Evolutionary conservation across 768 basidiomycete species (phyloP), one percentile per base, ranked within the genome.

Genomic region (Gloeostereum incarnatum): DNA sequence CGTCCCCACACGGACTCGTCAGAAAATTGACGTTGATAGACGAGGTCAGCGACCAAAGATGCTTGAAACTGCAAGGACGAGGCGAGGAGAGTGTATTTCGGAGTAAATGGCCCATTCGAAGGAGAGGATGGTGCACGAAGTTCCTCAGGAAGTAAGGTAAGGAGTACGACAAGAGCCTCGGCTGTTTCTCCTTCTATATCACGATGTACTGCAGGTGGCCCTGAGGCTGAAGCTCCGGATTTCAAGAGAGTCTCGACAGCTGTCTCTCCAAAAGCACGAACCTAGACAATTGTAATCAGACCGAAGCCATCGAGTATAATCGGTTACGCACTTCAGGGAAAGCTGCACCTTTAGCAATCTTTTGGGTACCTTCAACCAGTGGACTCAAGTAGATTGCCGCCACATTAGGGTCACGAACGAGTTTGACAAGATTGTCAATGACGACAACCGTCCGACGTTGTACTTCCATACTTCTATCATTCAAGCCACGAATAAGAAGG

Each of bases 401-500:
- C 26, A 97, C 77, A 43, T 72, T 78, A 2, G 88, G 84, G 51
- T 93, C 78, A 45, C 94, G 84, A 29, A 98, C 94, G 44, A 98
- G 85, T 63, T 97, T 98, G 61, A 96, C 93, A 39, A 98, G 70
- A 61, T 98, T 97, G 54, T 94, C 91, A 43, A 92, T 77, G 52
- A 97, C 90, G 35, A 97, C 81, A 41, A 96, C 92, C 1, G 89
- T 83, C 42, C 94, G 80, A 40, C 94, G 83, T 55, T 94, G 91
- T 14, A 92, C 88, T 50, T 96, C 92, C 81, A 92, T 96, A 41
- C 90, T 91, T 47, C 93, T 76, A 56, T 96, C 93, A 48, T 93
- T 93, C 49, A 97, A 68, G 7, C 89, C 93, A 52, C 94, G 89
- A 30, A 76, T 69, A 34, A 98, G 69, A 17, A 98, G 75, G 5